Evolutionary conservation across 768 basidiomycete species (phyloP).

Genomic region (Leccinum rimulosum): DNA sequence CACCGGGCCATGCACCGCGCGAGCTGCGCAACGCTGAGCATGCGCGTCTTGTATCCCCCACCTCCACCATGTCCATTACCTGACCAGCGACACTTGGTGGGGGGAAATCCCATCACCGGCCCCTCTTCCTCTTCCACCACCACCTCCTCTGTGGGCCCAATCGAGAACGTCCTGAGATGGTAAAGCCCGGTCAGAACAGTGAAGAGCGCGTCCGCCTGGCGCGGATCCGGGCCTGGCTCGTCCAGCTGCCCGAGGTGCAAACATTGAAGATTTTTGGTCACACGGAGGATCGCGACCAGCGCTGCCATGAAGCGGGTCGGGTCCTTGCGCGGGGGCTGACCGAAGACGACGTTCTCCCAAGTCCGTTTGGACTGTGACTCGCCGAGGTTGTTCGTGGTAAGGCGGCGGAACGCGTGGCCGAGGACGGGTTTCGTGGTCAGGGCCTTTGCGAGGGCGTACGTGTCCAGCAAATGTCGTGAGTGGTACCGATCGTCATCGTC

Average conservation of each 20-base stretch:
- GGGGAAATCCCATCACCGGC: background rate
- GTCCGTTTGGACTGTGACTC: background rate
- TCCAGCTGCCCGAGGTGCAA: slow-evolving; percentile 17
- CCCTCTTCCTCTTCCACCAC: background rate
- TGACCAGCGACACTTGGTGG: background rate
- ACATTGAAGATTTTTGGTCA: slow-evolving; percentile 16
- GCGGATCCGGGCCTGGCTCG: background rate
- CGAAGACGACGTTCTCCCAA: slow-evolving; percentile 1
- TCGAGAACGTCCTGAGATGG: slow-evolving; percentile 10
- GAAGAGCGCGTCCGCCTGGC: slow-evolving; percentile 12
- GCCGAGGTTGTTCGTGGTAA: slow-evolving; percentile 2
- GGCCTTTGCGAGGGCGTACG: no score
- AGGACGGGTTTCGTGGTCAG: no score
- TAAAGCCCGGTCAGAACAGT: slow-evolving; percentile 7
- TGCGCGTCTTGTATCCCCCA: no score
- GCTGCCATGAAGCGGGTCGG: slow-evolving; percentile 14
- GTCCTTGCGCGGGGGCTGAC: background rate
- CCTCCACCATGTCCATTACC: background rate
- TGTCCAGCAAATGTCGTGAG: no score
- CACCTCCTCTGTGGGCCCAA: slow-evolving; percentile 5
- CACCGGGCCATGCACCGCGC: no score
- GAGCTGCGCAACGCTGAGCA: no score
- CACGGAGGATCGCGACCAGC: slow-evolving; percentile 16
- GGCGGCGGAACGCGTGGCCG: no score
- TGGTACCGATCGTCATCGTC: no score